Evolutionary conservation across 2,329 filamentous ascomycete genomes (phyloP).

Genomic region (Beauveria caledonica): DNA sequence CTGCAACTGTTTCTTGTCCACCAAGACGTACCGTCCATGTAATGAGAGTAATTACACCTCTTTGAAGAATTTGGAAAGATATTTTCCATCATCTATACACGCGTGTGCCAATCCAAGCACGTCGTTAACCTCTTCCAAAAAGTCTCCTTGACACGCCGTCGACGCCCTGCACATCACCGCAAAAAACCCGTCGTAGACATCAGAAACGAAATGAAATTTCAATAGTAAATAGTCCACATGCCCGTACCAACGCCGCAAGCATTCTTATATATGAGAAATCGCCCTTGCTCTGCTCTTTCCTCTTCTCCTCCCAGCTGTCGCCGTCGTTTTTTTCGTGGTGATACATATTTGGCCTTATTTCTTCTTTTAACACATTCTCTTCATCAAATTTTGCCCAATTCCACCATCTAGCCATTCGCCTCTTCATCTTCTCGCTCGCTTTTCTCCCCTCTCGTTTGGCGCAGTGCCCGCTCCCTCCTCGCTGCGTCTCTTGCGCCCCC

Average conservation of each 20-base stretch:
- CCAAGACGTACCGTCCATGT: no score
- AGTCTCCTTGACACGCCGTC: no score
- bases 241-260: not conserved
- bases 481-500: conserved; percentile 36
- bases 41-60: no score
- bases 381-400: not conserved
- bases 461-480: conserved; percentile 37
- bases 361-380: not conserved
- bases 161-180: not conserved
- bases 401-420: conserved; percentile 5
- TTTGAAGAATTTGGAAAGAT: no score
- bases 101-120: no score
- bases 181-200: not conserved
- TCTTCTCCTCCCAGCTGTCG: not conserved
- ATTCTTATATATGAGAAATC: conserved; percentile 4
- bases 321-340: not conserved
- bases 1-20: no score
- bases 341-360: not conserved
- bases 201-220: not conserved
- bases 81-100: no score
- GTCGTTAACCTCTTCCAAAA: no score
- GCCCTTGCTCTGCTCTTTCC: not conserved
- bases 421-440: conserved; percentile 42
- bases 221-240: not conserved
- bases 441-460: conserved; percentile 39